Base-by-base conservation (phyloP, 805 yeast species). In the Metschnikowia gruessii region DNA sequence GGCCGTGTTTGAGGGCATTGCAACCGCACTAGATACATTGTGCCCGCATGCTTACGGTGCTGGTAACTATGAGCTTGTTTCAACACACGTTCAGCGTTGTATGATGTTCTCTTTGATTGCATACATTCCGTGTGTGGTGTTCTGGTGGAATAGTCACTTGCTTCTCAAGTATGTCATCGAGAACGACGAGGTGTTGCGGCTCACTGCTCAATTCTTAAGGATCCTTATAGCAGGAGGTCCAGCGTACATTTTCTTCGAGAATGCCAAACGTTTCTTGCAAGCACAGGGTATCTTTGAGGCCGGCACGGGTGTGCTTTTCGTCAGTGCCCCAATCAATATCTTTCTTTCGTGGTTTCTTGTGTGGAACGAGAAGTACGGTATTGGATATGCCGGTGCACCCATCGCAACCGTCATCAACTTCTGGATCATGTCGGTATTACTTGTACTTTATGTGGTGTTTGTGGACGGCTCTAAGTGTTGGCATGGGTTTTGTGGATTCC, bases 401-500 rank as follows among this genome's bases (percentile, higher is more conserved):
- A 62, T 71, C 8, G 75, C 76, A 15, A 62, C 74, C 2, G 69
- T 65, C 2, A 56, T 70, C 43, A 72, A 72, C 48, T 72, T 70
- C 53, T 72, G 74, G 70, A 42, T 69, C 38, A 71, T 71, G 75
- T 61, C 60, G 13, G 15, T 66, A 4, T 54, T 72, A 31, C 54
- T 72, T 33, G 60, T 70, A 3, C 42, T 69, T 28, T 72, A 72
- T 53, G 72, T 66, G 33, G 39, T 54, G 15, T 54, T 55, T 37
- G 57, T 84, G 32, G 87, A 85, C 55, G 92, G 91, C 1, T 64
- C 63, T 24, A 75, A 78, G 55, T 86, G 92, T 56, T 85, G 92
- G 92, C 76, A 69, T 50, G 92, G 92, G 0, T 26, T 71, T 5
- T 62, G 61, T 17, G 70, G 79, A 26, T 53, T 76, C 0, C 30